Percentiles rank a stretch among this genome's conserved stretches.
Evolutionary conservation across 1,284 basidiomycete species (phyloP).

Genomic region (Cryptococcus sp.): DNA sequence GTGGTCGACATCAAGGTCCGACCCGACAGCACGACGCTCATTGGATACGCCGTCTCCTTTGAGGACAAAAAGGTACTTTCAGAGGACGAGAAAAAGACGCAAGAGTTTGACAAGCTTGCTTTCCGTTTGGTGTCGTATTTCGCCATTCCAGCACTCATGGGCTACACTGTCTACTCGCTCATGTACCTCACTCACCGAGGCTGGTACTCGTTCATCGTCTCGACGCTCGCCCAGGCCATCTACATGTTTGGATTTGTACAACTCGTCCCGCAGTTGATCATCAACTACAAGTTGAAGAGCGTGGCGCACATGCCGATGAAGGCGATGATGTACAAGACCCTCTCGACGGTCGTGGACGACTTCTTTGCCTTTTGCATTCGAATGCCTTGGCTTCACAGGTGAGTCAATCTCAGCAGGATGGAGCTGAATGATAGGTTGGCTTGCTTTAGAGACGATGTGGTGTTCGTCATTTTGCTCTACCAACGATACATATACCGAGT

Average conservation of each 20-base stretch:
- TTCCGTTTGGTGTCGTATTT: conserved; percentile 74
- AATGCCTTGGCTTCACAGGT: conserved; percentile 84
- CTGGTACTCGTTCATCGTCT: conserved; percentile 93
- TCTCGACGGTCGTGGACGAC: conserved; percentile 67
- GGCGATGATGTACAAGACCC: conserved; percentile 91
- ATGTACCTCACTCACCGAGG: conserved; percentile 83
- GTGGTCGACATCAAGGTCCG: conserved; percentile 76
- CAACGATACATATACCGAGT: conserved; percentile 93
- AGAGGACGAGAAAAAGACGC: conserved; percentile 96
- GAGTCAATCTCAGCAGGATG: neutral
- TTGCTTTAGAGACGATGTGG: conserved; percentile 72
- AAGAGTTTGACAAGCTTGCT: conserved; percentile 62
- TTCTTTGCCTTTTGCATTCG: conserved; percentile 80
- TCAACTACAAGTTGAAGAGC: conserved; percentile 93
- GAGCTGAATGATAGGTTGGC: conserved; percentile 28
- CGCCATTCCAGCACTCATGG: conserved; percentile 75
- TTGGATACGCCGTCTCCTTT: conserved; percentile 77
- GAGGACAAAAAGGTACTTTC: conserved; percentile 87
- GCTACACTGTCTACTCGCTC: conserved; percentile 81
- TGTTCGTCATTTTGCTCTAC: conserved; percentile 54
- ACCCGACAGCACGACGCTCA: conserved; percentile 55
- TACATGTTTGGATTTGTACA: conserved; percentile 94
- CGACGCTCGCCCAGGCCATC: conserved; percentile 50
- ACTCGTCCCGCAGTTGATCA: conserved; percentile 77
- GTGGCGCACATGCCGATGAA: conserved; percentile 60